Evolutionary conservation across 2,329 filamentous ascomycete species (phyloP), one percentile per base, ranked within the genome.

Genomic region (Penicillium sp.): DNA sequence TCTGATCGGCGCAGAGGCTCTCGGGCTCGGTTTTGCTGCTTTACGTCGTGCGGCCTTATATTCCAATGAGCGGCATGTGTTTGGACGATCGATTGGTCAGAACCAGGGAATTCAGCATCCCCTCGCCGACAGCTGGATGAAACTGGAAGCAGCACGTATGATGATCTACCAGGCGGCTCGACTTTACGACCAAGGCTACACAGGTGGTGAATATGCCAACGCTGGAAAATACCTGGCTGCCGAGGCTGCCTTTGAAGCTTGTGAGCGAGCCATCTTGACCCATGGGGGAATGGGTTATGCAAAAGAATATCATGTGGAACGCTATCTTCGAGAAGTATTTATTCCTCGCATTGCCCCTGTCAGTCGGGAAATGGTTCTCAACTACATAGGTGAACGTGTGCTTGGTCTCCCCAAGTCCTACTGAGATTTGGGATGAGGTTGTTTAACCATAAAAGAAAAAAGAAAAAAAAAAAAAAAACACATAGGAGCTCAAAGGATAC

Each of bases 201-300:
- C 76, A 2, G 73, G 79, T 3, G 81, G 81, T 4, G 74, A 83
- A 43, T 81, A 81, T 42, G 78, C 77, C n/a, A 84, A 84, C 61
- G 76, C 73, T 7, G 81, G 79, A 0, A 84, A 84, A 63, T 84
- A 82, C 61, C 64, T 84, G n/a, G 81, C 81, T 10, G 81, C 80
- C 0, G 82, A 84, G 61, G 81, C 81, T 4, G 80, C 80, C 0
- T 84, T 83, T 62, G 76, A 72, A 9, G 79, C 81, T 0, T 84
- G 81, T 60, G 82, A 84, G 60, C 67, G 78, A 49, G 78, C 79
- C n/a, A 76, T 82, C 3, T 65, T 84, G 59, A 70, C 74, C 9
- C 80, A 82, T 67, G 81, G 81, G 16, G 81, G 81, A 0, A 84
- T 84, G 81, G 81, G 81, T 0, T 84, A 84, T 70, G 81, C 81